Evolutionary conservation across 129 eudicot genomes (phyloP).

Genomic region (Chrysanthemum seticuspe): DNA sequence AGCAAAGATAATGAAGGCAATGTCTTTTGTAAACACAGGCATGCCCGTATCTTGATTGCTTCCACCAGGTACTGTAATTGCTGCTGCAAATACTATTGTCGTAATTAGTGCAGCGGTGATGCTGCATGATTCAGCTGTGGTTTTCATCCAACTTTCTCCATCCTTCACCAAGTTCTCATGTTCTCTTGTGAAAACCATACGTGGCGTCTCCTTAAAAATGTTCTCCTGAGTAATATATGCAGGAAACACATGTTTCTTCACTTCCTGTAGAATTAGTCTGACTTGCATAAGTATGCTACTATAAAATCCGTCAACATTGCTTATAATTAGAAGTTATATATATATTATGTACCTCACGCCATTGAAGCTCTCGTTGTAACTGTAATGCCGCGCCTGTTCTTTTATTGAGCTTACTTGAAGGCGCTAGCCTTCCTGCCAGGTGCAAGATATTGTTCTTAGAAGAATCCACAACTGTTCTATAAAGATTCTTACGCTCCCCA

Average conservation of each 20-base stretch:
- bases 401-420: background rate
- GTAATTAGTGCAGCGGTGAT: constrained; percentile 26
- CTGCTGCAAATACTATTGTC: constrained; percentile 31
- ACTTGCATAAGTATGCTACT: background rate
- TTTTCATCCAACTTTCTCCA: constrained; percentile 33
- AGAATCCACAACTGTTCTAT: constrained; percentile 8
- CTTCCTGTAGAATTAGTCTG: constrained; percentile 13
- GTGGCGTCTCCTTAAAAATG: constrained; percentile 24
- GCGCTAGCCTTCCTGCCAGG: constrained; percentile 25
- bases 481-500: constrained; percentile 1
- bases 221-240: constrained; percentile 18
- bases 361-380: constrained; percentile 30
- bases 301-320: no score
- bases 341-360: constrained; percentile 24
- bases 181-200: constrained; percentile 23
- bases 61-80: constrained; percentile 32
- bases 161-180: constrained; percentile 17
- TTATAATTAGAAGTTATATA: background rate
- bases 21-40: background rate
- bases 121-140: constrained; percentile 25
- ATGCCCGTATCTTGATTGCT: constrained; percentile 1
- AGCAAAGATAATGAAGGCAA: constrained; percentile 27
- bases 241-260: constrained; percentile 18
- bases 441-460: constrained; percentile 27
- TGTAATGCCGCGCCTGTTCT: constrained; percentile 32